Conservation (phyloP, 805 yeast genomes). For the Kodamaea neixiangensis region DNA sequence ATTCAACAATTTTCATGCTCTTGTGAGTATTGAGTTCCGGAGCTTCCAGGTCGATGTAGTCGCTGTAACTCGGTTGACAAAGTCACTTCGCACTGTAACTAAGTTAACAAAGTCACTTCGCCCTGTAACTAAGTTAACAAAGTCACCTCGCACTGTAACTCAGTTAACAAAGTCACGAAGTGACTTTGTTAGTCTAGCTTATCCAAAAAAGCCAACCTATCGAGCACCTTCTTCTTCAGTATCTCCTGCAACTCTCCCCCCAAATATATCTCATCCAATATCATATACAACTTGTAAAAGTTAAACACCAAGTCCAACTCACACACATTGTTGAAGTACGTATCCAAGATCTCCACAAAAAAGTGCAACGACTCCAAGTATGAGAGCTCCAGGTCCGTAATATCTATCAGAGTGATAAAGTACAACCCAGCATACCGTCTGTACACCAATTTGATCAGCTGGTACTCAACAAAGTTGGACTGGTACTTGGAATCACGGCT, state of each 20-base stretch:
- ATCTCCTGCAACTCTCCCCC: slow-evolving; percentile 93
- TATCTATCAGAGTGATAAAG: slow-evolving; percentile 80
- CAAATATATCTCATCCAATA: slow-evolving; percentile 81
- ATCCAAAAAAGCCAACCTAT: slow-evolving; percentile 66
- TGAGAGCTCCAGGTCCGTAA: slow-evolving; percentile 77
- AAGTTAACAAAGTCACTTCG: too few relatives aligned
- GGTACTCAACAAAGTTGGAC: slow-evolving; percentile 72
- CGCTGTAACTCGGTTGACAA: too few relatives aligned
- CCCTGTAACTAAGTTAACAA: too few relatives aligned
- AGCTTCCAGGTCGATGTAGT: too few relatives aligned
- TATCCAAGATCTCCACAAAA: slow-evolving; percentile 84
- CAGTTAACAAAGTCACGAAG: too few relatives aligned
- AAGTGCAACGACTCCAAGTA: slow-evolving; percentile 84
- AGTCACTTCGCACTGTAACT: too few relatives aligned
- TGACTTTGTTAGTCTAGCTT: slow-evolving; percentile 50
- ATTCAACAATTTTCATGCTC: too few relatives aligned
- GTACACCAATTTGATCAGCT: slow-evolving; percentile 67
- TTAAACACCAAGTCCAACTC: slow-evolving; percentile 92
- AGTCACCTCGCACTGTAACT: too few relatives aligned
- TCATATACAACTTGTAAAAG: slow-evolving; percentile 78
- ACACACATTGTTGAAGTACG: slow-evolving; percentile 86
- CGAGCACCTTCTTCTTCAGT: slow-evolving; percentile 65
- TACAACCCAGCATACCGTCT: slow-evolving; percentile 90
- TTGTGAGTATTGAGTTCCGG: too few relatives aligned
- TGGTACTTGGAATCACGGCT: slow-evolving; percentile 84